Evolutionary conservation across 208 protist genomes (phyloP).

Genomic region (Leishmania guyanensis): DNA sequence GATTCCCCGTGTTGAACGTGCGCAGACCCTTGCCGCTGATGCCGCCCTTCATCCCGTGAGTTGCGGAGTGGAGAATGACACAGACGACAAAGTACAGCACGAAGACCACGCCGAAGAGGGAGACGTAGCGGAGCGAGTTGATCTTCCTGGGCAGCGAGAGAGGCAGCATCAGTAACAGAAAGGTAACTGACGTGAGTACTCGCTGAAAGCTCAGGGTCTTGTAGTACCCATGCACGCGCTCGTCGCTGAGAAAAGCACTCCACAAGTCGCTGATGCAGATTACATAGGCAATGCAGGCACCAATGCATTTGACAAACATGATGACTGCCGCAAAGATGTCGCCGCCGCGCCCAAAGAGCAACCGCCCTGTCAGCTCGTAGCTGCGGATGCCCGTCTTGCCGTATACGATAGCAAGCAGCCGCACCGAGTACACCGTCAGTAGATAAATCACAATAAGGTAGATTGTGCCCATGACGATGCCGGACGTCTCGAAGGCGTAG

Average conservation of each 20-base stretch:
- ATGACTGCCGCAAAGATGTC: conserved; percentile 66
- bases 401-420: conserved; percentile 47
- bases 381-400: conserved; percentile 56
- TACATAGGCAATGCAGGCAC: conserved; percentile 77
- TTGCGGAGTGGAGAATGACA: conserved; percentile 53
- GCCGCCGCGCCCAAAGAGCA: conserved; percentile 51
- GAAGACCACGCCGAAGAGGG: conserved; percentile 57
- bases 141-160: conserved; percentile 70
- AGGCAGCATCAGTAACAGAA: conserved; percentile 71
- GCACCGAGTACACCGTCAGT: conserved; percentile 72
- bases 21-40: conserved; percentile 31
- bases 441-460: conserved; percentile 65
- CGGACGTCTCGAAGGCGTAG: conserved; percentile 58
- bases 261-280: conserved; percentile 63
- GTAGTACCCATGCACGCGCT: conserved; percentile 41
- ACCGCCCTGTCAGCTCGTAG: conserved; percentile 64
- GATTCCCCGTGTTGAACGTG: conserved; percentile 36
- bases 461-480: conserved; percentile 66
- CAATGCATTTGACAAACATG: conserved; percentile 80
- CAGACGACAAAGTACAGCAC: conserved; percentile 78
- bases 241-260: conserved; percentile 45
- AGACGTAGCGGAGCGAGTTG: conserved; percentile 82
- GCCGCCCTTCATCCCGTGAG: conserved; percentile 29
- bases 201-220: conserved; percentile 28
- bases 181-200: conserved; percentile 50